These are phyloP conservation scores for Entomortierella parvispora DNA, from an alignment of 192 early-diverging fungal genomes.

Conservation along the genomic window DNA sequence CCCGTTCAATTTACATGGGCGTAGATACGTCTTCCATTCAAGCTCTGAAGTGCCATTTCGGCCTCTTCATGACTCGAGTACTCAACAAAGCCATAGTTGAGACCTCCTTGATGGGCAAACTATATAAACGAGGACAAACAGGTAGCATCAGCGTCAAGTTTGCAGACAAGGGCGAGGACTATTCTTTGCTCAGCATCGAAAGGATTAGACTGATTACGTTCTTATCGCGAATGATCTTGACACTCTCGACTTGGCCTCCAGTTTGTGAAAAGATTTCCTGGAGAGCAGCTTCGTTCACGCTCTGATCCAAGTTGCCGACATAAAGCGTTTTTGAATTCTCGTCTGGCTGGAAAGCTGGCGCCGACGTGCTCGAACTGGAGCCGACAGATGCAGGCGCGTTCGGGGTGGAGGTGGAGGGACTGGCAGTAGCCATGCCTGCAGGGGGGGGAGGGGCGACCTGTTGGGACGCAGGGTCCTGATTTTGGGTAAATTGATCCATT, in stretches of 20 bases:
- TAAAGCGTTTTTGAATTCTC: constrained; percentile 75
- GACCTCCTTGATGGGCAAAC: constrained; percentile 68
- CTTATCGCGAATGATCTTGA: constrained; percentile 87
- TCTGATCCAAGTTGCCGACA: constrained; percentile 88
- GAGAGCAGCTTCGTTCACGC: constrained; percentile 77
- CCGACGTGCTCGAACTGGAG: too few species aligned
- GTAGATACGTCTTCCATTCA: constrained; percentile 79
- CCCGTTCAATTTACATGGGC: constrained; percentile 57
- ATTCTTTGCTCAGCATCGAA: not conserved
- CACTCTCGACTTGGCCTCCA: constrained; percentile 67
- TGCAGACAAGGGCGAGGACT: constrained; percentile 1
- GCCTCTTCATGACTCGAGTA: constrained; percentile 78
- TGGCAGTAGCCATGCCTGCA: not conserved
- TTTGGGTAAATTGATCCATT: too few species aligned
- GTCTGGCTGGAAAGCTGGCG: constrained; percentile 51
- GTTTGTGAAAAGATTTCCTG: constrained; percentile 78
- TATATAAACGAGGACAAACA: constrained; percentile 21
- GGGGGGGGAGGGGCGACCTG: not conserved
- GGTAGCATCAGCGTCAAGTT: too few species aligned
- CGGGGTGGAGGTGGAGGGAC: not conserved
- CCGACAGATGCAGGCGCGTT: not conserved
- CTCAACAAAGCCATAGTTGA: constrained; percentile 94
- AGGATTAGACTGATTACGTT: constrained; percentile 49
- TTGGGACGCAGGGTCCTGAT: not conserved
- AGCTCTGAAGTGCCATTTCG: constrained; percentile 70